Conservation (phyloP, 31 red algal genomes). For the Endocladia muricata region DNA sequence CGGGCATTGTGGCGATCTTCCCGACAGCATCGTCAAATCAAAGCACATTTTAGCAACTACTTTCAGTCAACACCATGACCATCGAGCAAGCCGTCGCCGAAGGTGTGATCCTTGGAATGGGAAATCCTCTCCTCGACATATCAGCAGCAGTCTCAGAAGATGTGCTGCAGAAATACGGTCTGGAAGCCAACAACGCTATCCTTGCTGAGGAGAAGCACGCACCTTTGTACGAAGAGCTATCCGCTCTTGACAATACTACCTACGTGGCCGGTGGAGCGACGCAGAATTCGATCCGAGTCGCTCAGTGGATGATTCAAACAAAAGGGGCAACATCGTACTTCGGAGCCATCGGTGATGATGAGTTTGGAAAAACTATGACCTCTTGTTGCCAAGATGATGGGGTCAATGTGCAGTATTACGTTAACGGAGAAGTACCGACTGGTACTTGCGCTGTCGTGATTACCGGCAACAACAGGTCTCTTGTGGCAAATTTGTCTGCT, state of each 20-base stretch:
- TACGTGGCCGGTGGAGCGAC: constrained; percentile 95
- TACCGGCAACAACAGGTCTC: constrained; percentile 82
- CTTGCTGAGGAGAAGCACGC: constrained; percentile 90
- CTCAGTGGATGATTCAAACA: constrained; percentile 89
- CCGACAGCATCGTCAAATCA: too few relatives aligned
- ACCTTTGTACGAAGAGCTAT: constrained; percentile 81
- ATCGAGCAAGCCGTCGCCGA: constrained; percentile 52
- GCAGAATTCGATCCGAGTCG: constrained; percentile 94
- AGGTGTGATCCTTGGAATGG: constrained; percentile 87
- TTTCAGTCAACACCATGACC: not conserved
- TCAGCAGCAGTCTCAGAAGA: constrained; percentile 58
- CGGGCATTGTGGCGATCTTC: too few relatives aligned
- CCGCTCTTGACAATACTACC: constrained; percentile 25
- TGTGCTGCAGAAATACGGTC: constrained; percentile 80
- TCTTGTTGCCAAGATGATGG: constrained; percentile 60
- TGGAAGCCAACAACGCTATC: constrained; percentile 94
- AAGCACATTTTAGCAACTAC: too few relatives aligned
- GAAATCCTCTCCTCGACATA: constrained; percentile 95
- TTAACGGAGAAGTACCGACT: constrained; percentile 63
- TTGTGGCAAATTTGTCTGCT: constrained; percentile 87
- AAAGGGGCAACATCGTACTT: constrained; percentile 79
- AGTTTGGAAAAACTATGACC: constrained; percentile 85
- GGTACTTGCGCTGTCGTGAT: constrained; percentile 95
- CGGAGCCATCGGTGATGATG: constrained; percentile 88
- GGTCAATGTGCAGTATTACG: constrained; percentile 90